phyloP scores from a whole-genome alignment of 2,329 filamentous ascomycete genomes.

The Arthrobotrys megalospora region DNA sequence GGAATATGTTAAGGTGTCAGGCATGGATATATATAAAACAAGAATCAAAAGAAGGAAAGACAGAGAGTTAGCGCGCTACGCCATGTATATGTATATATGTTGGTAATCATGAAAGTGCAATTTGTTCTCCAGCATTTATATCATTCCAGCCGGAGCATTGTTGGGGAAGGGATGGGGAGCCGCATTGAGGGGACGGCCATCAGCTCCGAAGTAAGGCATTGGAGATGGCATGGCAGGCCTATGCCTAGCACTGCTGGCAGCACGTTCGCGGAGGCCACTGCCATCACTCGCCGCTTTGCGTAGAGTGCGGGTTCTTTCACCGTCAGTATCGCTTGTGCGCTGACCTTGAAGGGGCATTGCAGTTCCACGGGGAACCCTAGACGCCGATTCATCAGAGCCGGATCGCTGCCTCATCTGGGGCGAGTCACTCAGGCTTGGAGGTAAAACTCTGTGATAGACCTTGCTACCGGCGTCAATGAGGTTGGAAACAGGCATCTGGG shows the following conservation, averaged over 20 bases:
- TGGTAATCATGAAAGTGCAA: constrained; percentile 24
- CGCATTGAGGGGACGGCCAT: constrained; percentile 43
- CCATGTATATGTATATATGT: constrained; percentile 30
- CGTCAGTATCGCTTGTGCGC: constrained; percentile 51
- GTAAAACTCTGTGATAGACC: constrained; percentile 42
- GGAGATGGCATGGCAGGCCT: constrained; percentile 34
- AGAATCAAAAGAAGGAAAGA: neutral
- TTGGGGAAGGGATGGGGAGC: constrained; percentile 42
- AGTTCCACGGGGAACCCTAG: constrained; percentile 26
- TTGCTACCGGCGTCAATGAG: constrained; percentile 57
- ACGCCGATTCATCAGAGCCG: constrained; percentile 48
- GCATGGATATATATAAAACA: constrained; percentile 13
- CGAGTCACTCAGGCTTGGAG: constrained; percentile 47
- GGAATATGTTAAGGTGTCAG: neutral
- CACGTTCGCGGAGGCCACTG: constrained; percentile 48
- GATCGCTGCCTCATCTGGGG: constrained; percentile 51
- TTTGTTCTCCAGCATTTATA: constrained; percentile 27
- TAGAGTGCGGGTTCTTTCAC: constrained; percentile 43
- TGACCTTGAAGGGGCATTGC: constrained; percentile 25
- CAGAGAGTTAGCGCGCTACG: neutral
- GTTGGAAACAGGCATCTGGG: constrained; percentile 58
- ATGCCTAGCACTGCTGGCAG: constrained; percentile 40
- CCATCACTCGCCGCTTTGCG: constrained; percentile 56
- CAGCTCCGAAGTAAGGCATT: constrained; percentile 46
- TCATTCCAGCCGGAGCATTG: constrained; percentile 59